A percentile compares a stretch with the other conserved stretches of the same genome.
These are phyloP conservation scores for Anthracocystis setariae DNA, from an alignment of 1,284 basidiomycete genomes.

Conservation along the genomic window DNA sequence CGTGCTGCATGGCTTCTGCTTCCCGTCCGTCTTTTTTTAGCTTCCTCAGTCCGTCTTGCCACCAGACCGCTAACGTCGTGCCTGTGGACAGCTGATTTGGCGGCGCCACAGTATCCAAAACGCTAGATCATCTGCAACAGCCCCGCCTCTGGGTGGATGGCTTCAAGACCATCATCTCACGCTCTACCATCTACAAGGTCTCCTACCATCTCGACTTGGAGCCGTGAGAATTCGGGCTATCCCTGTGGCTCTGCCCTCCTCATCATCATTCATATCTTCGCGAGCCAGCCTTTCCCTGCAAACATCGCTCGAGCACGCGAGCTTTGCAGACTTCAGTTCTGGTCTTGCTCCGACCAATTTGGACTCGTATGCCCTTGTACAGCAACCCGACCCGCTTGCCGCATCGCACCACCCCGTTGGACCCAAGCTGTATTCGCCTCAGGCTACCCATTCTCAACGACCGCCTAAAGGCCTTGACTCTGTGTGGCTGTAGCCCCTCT, in stretches of 20 bases:
- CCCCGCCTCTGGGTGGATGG: conserved; percentile 5
- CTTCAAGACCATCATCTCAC: neutral
- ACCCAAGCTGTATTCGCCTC: neutral
- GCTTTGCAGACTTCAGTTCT: no score
- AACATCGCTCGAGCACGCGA: no score
- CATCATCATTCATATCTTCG: no score
- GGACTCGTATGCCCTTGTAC: no score
- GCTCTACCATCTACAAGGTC: neutral
- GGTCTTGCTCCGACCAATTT: no score
- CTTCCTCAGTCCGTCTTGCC: neutral
- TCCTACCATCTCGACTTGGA: neutral
- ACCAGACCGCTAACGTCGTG: neutral
- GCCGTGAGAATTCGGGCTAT: no score
- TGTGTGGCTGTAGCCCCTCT: neutral
- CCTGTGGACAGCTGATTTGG: neutral
- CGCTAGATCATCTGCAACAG: conserved; percentile 14
- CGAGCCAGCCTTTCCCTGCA: no score
- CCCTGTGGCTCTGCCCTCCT: no score
- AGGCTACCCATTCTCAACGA: neutral
- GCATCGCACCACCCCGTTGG: neutral
- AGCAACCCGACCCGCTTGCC: no score
- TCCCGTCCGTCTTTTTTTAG: neutral
- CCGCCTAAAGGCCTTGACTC: neutral
- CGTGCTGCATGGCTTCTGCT: neutral
- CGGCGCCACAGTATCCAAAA: neutral